These are phyloP conservation scores for Fusarium sp. DNA, from an alignment of 2,329 filamentous ascomycete genomes.

Conservation along the genomic window DNA sequence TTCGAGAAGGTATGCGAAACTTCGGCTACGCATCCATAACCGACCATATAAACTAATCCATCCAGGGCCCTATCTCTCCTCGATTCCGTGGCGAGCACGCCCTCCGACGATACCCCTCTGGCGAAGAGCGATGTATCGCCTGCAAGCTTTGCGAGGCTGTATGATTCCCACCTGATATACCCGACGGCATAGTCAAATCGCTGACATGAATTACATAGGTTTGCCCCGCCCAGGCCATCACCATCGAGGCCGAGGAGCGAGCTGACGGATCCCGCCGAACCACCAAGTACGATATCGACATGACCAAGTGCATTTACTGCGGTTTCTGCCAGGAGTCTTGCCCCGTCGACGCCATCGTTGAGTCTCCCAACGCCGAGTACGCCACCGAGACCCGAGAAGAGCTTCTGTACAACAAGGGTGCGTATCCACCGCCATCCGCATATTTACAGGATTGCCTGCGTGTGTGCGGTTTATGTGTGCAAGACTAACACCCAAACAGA, in stretches of 20 bases:
- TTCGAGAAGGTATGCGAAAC: slow-evolving; percentile 82
- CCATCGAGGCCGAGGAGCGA: slow-evolving; percentile 98
- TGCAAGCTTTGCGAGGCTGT: slow-evolving; percentile 99
- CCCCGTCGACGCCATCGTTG: slow-evolving; percentile 90
- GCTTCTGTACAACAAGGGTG: slow-evolving; percentile 93
- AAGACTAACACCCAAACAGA: slow-evolving; percentile 59
- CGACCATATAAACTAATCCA: slow-evolving; percentile 38
- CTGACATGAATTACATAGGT: slow-evolving; percentile 62
- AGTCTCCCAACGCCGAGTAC: slow-evolving; percentile 73
- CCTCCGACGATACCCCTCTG: slow-evolving; percentile 93
- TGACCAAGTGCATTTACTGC: slow-evolving; percentile 99
- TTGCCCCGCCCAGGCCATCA: slow-evolving; percentile 98
- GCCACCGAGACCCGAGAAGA: slow-evolving; percentile 83
- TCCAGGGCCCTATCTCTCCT: slow-evolving; percentile 89
- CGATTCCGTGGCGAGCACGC: slow-evolving; percentile 99
- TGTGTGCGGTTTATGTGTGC: no score
- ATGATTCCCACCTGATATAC: slow-evolving; percentile 37
- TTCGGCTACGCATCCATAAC: neutral
- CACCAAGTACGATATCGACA: slow-evolving; percentile 98
- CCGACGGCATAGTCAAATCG: neutral
- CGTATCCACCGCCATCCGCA: slow-evolving; percentile 33
- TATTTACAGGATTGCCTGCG: no score
- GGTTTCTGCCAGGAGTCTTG: slow-evolving; percentile 99
- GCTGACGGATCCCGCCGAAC: slow-evolving; percentile 95
- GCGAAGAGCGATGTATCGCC: slow-evolving; percentile 98